Evolutionary conservation across 1,284 basidiomycete species (phyloP), one percentile per base, ranked within the genome.

Genomic region (Ganoderma multipileum): DNA sequence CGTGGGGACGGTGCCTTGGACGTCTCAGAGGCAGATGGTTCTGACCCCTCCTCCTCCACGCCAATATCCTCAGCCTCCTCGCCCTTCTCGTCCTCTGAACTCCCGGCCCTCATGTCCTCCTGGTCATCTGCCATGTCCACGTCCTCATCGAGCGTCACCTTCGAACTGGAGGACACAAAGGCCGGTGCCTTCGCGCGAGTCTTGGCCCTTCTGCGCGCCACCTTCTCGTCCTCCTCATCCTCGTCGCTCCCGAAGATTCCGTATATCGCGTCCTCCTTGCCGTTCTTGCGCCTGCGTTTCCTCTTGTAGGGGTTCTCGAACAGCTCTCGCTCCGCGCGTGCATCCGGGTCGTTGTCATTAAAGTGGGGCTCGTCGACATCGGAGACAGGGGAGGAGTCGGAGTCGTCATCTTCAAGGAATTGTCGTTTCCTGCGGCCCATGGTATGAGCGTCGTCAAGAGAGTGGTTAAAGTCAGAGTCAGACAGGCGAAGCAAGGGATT

Each of bases 361-460:
- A 74, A 76, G 64, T 69, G 75, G 64, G 78, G 80, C 65, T 84
- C 85, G 44, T 81, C 80, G n/a, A 86, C 86, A n/a, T 87, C 89
- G 61, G 78, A 86, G 20, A 77, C 81, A 58, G 75, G 66, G 41
- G 90, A 91, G 30, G 87, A 90, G 73, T 91, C 85, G 7, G 90
- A 91, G 78, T 91, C 86, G 62, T 85, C 90, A 71, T 93, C 93
- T 59, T 95, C 93, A 28, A 96, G 87, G 68, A 93, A 85, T 58
- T 89, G 83, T 63, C 91, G 89, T 80, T 96, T 97, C 73, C 94
- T 86, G 61, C 95, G 89, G 59, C 90, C 90, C 96, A 97, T 97
- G 65, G 0, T 36, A 28, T 57, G 12, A 18, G 57, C 1, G 57
- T 38, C 8, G 41, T 44, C 2, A 28, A 33, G 28, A 30, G 23